Evolutionary conservation across 176 grass and related monocot species (phyloP).

Genomic region (Guadua angustifolia): DNA sequence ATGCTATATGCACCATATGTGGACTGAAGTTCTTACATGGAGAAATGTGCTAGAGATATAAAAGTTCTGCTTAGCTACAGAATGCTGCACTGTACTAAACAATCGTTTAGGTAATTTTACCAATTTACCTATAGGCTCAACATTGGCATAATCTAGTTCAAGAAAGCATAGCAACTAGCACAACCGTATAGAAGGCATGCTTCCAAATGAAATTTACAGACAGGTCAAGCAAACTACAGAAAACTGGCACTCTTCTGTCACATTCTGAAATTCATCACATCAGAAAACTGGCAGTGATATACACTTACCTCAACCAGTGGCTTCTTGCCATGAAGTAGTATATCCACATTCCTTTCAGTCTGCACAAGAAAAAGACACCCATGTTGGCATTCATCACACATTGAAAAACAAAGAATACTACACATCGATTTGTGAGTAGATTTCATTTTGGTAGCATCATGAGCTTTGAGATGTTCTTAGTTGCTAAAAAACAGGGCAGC

Average conservation of each 20-base stretch:
- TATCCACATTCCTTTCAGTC: conserved; percentile 97
- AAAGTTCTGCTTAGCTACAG: conserved; percentile 11
- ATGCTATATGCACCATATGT: neutral
- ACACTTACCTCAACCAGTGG: conserved; percentile 77
- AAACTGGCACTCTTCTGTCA: neutral
- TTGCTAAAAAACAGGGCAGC: conserved; percentile 2
- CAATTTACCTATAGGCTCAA: conserved; percentile 2
- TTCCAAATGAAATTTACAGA: conserved; percentile 17
- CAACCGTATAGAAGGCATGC: conserved; percentile 8
- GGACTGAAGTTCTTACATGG: conserved; percentile 16
- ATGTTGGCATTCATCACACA: conserved; percentile 9
- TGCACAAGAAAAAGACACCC: conserved; percentile 44
- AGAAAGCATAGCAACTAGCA: neutral
- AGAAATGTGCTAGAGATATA: conserved; percentile 1
- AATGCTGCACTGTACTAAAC: neutral
- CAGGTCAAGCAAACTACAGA: conserved; percentile 8
- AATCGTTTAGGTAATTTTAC: neutral
- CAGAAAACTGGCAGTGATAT: neutral
- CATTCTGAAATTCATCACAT: conserved; percentile 22
- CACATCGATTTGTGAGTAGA: conserved; percentile 2
- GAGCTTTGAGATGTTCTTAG: neutral
- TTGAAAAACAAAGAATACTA: conserved; percentile 23
- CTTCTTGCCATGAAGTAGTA: conserved; percentile 87
- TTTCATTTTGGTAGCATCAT: conserved; percentile 22
- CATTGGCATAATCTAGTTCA: neutral